These are phyloP conservation scores for Hordeum vulgare DNA, from an alignment of 176 grass and related monocot genomes.

Conservation along the genomic window MorexV3_pseudomolecules_assembly NC_058520.1:70957194-70957693, in stretches of 20 bases:
- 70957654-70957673: slow-evolving; percentile 93
- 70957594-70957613: not conserved
- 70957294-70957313: not conserved
- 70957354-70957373: slow-evolving; percentile 12
- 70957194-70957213: not conserved
- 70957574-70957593: not conserved
- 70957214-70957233: not conserved
- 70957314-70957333: not conserved
- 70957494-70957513: slow-evolving; percentile 72
- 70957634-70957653: not conserved
- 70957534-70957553: slow-evolving; percentile 51
- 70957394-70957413: slow-evolving; percentile 79
- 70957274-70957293: not conserved
- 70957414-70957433: slow-evolving; percentile 94
- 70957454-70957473: slow-evolving; percentile 85
- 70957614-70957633: not conserved
- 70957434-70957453: slow-evolving; percentile 62
- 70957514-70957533: slow-evolving; percentile 76
- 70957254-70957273: not conserved
- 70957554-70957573: not conserved
- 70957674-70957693: slow-evolving; percentile 87
- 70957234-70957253: not conserved
- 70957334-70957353: not conserved
- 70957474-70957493: slow-evolving; percentile 72
- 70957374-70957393: slow-evolving; percentile 60